Evolutionary conservation across 2,329 filamentous ascomycete genomes (phyloP), one percentile per base, ranked within the genome.

Genomic region (Aspergillus pseudotamarii): DNA sequence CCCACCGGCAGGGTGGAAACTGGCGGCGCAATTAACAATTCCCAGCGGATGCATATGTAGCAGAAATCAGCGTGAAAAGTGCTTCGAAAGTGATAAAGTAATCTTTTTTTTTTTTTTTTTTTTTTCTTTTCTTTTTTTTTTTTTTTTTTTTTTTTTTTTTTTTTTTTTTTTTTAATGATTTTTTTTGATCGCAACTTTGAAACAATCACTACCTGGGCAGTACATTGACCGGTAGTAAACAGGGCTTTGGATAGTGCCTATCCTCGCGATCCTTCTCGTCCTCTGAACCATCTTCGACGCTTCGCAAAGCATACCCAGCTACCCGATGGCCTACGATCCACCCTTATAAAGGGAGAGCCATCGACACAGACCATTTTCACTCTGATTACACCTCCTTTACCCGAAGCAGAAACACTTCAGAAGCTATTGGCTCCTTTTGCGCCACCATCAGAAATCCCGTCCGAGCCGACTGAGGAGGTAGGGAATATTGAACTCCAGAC

Each of bases 11-110:
- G 4, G 34, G n/a, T 4, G 14, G 11, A n/a, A 30, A 45, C 21
- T 41, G 6, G 3, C 11, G 21, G 48, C 32, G 11, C 53, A n/a
- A 26, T 23, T 63, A 64, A 69, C 43, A 65, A 59, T 30, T n/a
- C 4, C 6, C 63, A 82, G 80, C 68, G 34, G 75, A 80, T 57
- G 80, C 80, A 16, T 80, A 79, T 59, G 77, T 79, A 55, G 76
- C 77, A 23, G 80, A 81, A 69, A 78, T 83, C 61, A 77, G 79
- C 50, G 72, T 80, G 53, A 81, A 79, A 70, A 72, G 73, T 58
- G 80, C 80, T 11, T 79, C 78, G 21, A 79, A 78, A 64, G 79
- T 80, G 53, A 71, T 79, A 57, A 79, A 81, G 80, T 81, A 68
- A 62, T 75, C 26, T 43, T 28, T 12, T 26, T 26, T 26, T 2